phyloP scores from a whole-genome alignment of 169 alveolate species.

The Cryptosporidium viatorum region DNA sequence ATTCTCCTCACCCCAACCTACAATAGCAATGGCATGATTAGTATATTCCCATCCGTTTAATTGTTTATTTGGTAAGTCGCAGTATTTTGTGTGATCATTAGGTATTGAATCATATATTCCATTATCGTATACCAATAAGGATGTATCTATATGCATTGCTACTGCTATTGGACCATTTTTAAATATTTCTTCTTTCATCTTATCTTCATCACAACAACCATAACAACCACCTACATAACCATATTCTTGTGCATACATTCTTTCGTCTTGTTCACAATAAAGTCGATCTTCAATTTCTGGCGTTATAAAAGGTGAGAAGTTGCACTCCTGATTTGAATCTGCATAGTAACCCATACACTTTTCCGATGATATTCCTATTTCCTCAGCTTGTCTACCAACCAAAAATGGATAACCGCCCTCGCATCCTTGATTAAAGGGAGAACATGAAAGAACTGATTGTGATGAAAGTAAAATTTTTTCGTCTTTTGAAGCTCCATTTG shows the following conservation, averaged over 20 bases:
- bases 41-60: slow-evolving; percentile 92
- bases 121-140: slow-evolving; percentile 75
- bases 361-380: slow-evolving; percentile 84
- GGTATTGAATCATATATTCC: slow-evolving; percentile 78
- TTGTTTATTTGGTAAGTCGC: slow-evolving; percentile 86
- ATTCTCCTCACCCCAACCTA: slow-evolving; percentile 91
- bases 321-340: slow-evolving; percentile 55
- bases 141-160: slow-evolving; percentile 79
- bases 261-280: slow-evolving; percentile 58
- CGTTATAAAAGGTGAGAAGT: slow-evolving; percentile 45
- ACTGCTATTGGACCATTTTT: slow-evolving; percentile 83
- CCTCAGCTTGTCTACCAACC: slow-evolving; percentile 89
- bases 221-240: slow-evolving; percentile 88
- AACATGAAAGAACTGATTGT: slow-evolving; percentile 81
- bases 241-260: slow-evolving; percentile 81
- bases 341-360: slow-evolving; percentile 75
- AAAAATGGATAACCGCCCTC: slow-evolving; percentile 91
- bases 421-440: slow-evolving; percentile 91
- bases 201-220: slow-evolving; percentile 85
- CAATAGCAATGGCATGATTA: slow-evolving; percentile 88
- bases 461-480: slow-evolving; percentile 77
- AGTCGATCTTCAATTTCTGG: slow-evolving; percentile 8
- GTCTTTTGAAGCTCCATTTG: slow-evolving; percentile 76
- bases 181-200: slow-evolving; percentile 85
- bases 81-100: slow-evolving; percentile 82